Evolutionary conservation across 1,284 basidiomycete species (phyloP).

Genomic region (Anthracocystis panici-leucophaei): DNA sequence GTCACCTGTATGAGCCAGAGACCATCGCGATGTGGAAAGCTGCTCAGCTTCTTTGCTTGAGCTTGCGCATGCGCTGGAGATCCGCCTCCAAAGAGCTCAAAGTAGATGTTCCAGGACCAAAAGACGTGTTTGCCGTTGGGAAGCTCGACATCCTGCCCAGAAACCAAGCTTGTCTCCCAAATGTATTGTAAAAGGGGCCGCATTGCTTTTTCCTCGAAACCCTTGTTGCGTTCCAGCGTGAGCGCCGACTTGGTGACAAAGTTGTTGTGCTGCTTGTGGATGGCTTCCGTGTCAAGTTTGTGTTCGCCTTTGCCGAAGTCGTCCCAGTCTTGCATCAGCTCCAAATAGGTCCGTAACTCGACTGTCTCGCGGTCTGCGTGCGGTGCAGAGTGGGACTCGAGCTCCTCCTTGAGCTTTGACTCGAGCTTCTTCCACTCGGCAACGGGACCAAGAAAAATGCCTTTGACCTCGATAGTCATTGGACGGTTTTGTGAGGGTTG

Average conservation of each 20-base stretch:
- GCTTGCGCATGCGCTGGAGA: constrained; percentile 27
- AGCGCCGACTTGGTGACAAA: constrained; percentile 60
- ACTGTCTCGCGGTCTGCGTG: constrained; percentile 20
- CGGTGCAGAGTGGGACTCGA: constrained; percentile 37
- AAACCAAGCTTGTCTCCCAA: constrained; percentile 40
- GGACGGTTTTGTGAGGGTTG: constrained; percentile 21
- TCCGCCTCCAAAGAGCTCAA: constrained; percentile 62
- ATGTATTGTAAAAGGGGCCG: constrained; percentile 37
- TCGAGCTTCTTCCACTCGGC: constrained; percentile 20
- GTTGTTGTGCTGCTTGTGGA: constrained; percentile 60
- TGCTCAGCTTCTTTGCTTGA: constrained; percentile 27
- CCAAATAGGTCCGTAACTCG: constrained; percentile 36
- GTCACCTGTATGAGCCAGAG: constrained; percentile 62
- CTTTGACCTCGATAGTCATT: constrained; percentile 49
- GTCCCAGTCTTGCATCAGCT: constrained; percentile 62
- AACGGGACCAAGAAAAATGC: constrained; percentile 42
- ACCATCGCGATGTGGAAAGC: constrained; percentile 57
- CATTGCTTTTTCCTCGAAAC: constrained; percentile 21
- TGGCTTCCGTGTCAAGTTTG: constrained; percentile 60
- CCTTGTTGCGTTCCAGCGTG: constrained; percentile 34
- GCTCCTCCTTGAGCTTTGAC: constrained; percentile 20
- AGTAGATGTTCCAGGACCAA: constrained; percentile 64
- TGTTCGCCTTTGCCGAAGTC: constrained; percentile 57
- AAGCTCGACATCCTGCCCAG: constrained; percentile 26
- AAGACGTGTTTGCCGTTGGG: constrained; percentile 25